Base-by-base conservation (phyloP, 108 stramenopile genomes). In the Mayamaea pseudoterrestris region DNA sequence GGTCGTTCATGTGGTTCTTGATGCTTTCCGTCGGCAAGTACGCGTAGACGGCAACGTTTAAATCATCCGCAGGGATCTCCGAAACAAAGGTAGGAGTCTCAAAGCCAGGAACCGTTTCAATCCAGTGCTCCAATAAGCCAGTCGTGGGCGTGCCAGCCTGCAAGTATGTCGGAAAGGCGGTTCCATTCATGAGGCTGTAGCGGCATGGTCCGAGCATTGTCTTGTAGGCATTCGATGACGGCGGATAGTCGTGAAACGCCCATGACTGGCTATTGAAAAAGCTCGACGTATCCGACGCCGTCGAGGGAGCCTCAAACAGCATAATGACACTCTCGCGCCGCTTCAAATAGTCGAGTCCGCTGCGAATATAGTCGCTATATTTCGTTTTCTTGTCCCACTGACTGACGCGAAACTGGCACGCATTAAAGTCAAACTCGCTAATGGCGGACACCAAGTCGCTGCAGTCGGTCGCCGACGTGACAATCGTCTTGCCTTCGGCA, bases 1-100 rank as follows among this genome's bases (percentile, higher is more conserved):
- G 61, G 41, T 55, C 55, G 37, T 63, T 63, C 54, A 63, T 47
- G 37, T 63, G 61, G n/a, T n/a, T n/a, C n/a, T n/a, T n/a, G n/a
- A n/a, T n/a, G n/a, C n/a, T n/a, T n/a, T n/a, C n/a, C 13, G 52
- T 34, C 1, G 61, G 61, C 39, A 63, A 46, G 30, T 63, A 63
- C 5, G 55, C 54, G 30, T 63, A 56, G n/a, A n/a, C n/a, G n/a
- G n/a, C n/a, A n/a, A n/a, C n/a, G n/a, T n/a, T n/a, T n/a, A n/a
- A n/a, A n/a, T n/a, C n/a, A n/a, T n/a, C n/a, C n/a, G n/a, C n/a
- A n/a, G n/a, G n/a, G n/a, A 63, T 31, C 29, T 41, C 56, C 18
- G 25, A 16, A 14, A 48, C 61, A 35, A 55, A 56, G 5, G 20
- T 23, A 6, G 61, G 61, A 12, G 41, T 22, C 6, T 20, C 27